Base-by-base conservation (phyloP, 176 grass and related monocot genomes). In the Rhynchospora pubera region DNA sequence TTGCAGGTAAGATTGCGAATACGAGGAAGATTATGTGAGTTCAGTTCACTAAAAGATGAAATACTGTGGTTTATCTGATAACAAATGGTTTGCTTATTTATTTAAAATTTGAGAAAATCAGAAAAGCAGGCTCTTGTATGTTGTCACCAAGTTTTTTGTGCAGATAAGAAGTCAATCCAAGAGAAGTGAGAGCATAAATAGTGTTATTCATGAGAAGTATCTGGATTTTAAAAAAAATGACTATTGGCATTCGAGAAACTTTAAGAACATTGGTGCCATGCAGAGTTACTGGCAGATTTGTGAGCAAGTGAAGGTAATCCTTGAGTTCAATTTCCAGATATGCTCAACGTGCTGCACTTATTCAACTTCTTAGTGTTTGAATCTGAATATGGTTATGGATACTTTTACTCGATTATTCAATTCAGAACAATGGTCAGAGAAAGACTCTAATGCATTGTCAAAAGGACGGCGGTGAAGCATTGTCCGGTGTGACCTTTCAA, bases 51-150 rank as follows among this genome's bases (percentile, higher is more conserved):
- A 71, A 83, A 48, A 89, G 70, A 55, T 85, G 79, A 48, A 84
- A 0, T 82, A 43, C 9, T 87, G 87, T 57, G 74, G 74, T 28
- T 61, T 91, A 30, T 50, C 43, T 9, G 42, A 79, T 13, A 85
- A 91, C 48, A 57, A 85, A 30, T 87, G 70, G 89, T 78, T 85
- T 56, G 3, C 7, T n/a, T 42, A 69, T 18, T 71, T 85, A 9
- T 91, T 85, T 79, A 42, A 85, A 62, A 79, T 87, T 28, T 53
- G 78, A 32, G 60, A 85, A 18, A 87, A 78, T 18, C 82, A 46
- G 70, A 85, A 18, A 87, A 78, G 24, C 82, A 78, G 79, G 82
- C 60, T 56, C 84, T 85, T 26, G 62, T 52, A 57, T 87, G 87
- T 63, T 43, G 62, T 9, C 55, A n/a, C 1, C 34, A 87, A 47